Conservation (phyloP, 208 protist genomes). For the Naegleria gruberi region DNA sequence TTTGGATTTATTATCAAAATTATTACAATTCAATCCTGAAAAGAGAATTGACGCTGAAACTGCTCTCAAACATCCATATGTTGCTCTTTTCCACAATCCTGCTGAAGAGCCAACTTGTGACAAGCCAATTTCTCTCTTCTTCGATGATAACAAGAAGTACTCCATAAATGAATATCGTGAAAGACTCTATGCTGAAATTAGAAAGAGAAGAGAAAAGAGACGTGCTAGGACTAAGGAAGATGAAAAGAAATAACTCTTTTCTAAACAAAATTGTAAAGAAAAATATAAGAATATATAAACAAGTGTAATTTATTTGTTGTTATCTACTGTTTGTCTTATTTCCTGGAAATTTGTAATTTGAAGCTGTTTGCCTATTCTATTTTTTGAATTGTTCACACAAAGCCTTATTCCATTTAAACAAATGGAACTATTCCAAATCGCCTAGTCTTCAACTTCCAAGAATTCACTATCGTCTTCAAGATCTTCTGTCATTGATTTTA, state of each 20-base stretch:
- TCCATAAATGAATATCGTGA: conserved; percentile 81
- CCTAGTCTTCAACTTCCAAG: too few relatives aligned
- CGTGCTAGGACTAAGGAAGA: not conserved
- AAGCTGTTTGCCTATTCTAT: not conserved
- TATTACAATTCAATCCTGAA: conserved; percentile 92
- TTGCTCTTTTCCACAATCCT: conserved; percentile 73
- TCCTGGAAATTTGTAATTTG: not conserved
- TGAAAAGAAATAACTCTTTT: not conserved
- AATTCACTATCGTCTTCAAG: not conserved
- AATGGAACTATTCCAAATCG: too few relatives aligned
- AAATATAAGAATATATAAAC: too few relatives aligned
- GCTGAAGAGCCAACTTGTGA: conserved; percentile 64
- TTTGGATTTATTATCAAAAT: conserved; percentile 76
- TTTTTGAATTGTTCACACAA: not conserved
- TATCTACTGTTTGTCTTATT: not conserved
- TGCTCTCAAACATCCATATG: conserved; percentile 83
- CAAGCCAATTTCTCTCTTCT: conserved; percentile 70
- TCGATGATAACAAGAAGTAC: conserved; percentile 87
- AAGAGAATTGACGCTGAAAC: conserved; percentile 80
- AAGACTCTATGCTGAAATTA: conserved; percentile 75
- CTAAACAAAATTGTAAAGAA: too few relatives aligned
- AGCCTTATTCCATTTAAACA: too few relatives aligned
- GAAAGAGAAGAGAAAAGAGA: conserved; percentile 19
- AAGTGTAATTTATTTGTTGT: too few relatives aligned
- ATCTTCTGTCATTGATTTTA: not conserved